These are phyloP conservation scores for Citrus hindsii DNA, from an alignment of 345 rosid species.

Conservation along the genomic window DNA sequence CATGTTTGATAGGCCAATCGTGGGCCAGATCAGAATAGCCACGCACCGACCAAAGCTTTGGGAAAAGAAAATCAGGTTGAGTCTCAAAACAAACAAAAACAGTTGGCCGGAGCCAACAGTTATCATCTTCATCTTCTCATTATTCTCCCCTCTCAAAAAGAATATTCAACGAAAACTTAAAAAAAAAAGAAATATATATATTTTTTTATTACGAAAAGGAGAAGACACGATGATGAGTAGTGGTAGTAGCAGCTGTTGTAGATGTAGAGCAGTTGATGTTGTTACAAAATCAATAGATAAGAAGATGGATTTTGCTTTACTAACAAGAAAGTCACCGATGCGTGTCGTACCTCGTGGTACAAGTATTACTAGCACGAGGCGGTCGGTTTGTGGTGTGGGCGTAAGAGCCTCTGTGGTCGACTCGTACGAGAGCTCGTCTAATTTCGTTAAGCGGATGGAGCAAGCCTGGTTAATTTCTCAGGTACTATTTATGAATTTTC, in stretches of 20 bases:
- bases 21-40: neutral
- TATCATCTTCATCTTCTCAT: neutral
- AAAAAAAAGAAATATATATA: no score
- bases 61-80: neutral
- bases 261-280: slow-evolving; percentile 19
- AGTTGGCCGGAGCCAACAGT: neutral
- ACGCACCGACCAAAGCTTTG: neutral
- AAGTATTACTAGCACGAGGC: neutral
- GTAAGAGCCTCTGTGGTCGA: slow-evolving; percentile 67
- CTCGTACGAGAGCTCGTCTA: slow-evolving; percentile 66
- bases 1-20: neutral
- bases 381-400: slow-evolving; percentile 1
- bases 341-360: slow-evolving; percentile 18
- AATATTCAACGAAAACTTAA: neutral
- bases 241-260: neutral
- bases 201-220: no score
- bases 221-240: slow-evolving; percentile 25
- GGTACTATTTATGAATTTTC: slow-evolving; percentile 28
- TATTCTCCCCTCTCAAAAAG: neutral
- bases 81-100: neutral
- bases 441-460: slow-evolving; percentile 79
- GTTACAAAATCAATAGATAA: slow-evolving; percentile 13
- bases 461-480: slow-evolving; percentile 89
- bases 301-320: slow-evolving; percentile 16
- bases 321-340: slow-evolving; percentile 5